Conservation (phyloP, 495 filamentous ascomycete species). For the Aspergillus egyptiacus region DNA sequence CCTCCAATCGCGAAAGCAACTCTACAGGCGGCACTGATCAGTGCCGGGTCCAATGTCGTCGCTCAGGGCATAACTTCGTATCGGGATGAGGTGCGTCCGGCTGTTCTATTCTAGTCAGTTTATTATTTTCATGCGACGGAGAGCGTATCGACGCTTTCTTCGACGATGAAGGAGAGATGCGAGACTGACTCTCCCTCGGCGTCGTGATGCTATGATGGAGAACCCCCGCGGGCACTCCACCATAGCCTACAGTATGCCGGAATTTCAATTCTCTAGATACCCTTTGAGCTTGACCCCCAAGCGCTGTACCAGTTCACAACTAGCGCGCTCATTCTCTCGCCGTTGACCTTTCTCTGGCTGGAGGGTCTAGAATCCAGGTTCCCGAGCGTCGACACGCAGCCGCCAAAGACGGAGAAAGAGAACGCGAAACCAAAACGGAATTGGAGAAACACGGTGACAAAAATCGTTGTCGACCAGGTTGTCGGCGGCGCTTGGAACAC, state of each 20-base stretch:
- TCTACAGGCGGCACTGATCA: slow-evolving; percentile 60
- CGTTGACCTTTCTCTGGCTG: slow-evolving; percentile 78
- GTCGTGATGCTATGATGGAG: background rate
- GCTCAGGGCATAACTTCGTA: slow-evolving; percentile 68
- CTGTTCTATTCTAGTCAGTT: background rate
- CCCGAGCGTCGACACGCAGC: slow-evolving; percentile 31
- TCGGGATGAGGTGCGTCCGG: slow-evolving; percentile 49
- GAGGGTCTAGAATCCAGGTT: slow-evolving; percentile 45
- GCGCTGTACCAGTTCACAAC: slow-evolving; percentile 68
- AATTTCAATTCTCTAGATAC: slow-evolving; percentile 20
- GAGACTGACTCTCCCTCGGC: no score
- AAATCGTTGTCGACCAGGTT: slow-evolving; percentile 73
- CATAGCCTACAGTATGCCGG: no score
- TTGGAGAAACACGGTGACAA: slow-evolving; percentile 62
- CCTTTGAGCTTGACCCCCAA: slow-evolving; percentile 46
- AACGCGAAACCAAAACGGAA: slow-evolving; percentile 44
- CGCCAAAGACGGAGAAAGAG: slow-evolving; percentile 9
- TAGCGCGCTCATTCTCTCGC: slow-evolving; percentile 62
- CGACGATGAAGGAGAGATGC: no score
- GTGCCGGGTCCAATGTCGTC: slow-evolving; percentile 65
- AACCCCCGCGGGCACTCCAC: no score
- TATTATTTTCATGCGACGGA: background rate
- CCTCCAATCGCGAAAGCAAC: slow-evolving; percentile 58
- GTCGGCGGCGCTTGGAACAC: slow-evolving; percentile 71
- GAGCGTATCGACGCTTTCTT: no score